Evolutionary conservation across 805 yeast species (phyloP).

Genomic region (Candida pseudofarinosa): DNA sequence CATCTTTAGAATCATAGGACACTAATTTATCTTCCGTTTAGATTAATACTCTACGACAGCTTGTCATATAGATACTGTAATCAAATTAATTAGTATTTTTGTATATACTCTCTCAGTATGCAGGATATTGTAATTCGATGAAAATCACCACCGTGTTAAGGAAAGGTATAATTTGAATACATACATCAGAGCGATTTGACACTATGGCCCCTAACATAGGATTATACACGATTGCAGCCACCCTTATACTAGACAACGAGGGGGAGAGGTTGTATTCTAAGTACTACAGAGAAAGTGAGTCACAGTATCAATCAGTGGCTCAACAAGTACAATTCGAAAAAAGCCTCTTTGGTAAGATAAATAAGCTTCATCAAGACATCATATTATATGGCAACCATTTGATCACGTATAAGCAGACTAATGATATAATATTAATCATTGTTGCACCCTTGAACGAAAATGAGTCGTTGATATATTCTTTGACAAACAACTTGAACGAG

Average conservation of each 20-base stretch:
- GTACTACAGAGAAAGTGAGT: conserved; percentile 71
- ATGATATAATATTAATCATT: conserved; percentile 69
- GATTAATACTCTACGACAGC: neutral
- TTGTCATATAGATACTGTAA: neutral
- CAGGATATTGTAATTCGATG: conserved; percentile 1
- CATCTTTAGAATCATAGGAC: conserved; percentile 24
- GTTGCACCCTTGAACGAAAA: conserved; percentile 79
- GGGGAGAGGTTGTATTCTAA: conserved; percentile 81
- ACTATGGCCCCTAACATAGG: conserved; percentile 50
- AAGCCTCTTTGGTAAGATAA: conserved; percentile 67
- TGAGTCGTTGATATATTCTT: conserved; percentile 73
- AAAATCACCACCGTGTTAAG: conserved; percentile 8
- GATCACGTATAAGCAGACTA: conserved; percentile 80
- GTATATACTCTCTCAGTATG: neutral
- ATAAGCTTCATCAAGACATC: conserved; percentile 76
- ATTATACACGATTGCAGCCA: conserved; percentile 77
- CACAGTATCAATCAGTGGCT: conserved; percentile 41
- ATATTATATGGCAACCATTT: conserved; percentile 73
- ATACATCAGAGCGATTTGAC: neutral
- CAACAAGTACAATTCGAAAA: conserved; percentile 78
- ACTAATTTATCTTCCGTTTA: conserved; percentile 1
- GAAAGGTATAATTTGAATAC: neutral
- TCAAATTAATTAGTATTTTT: conserved; percentile 1
- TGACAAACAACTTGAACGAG: conserved; percentile 73
- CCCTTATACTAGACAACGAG: conserved; percentile 73